phyloP scores from a whole-genome alignment of 345 rosid species.

The Laguncularia racemosa region DNA sequence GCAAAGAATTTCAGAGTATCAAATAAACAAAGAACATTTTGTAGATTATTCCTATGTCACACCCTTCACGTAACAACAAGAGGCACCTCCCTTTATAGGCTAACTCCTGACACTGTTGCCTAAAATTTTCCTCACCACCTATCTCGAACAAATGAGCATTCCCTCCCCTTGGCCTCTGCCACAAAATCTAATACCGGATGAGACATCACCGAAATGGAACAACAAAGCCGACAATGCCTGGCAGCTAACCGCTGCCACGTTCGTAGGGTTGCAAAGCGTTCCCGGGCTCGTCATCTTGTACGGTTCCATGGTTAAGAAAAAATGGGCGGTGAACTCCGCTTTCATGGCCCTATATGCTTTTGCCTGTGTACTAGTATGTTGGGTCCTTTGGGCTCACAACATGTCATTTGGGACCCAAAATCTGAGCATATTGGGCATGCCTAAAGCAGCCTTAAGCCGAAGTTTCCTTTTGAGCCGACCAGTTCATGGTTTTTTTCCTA shows the following conservation, averaged over 20 bases:
- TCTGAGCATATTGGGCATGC: constrained; percentile 29
- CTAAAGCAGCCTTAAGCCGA: constrained; percentile 12
- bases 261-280: constrained; percentile 56
- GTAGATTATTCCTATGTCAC: constrained; percentile 23
- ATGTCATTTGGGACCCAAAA: constrained; percentile 36
- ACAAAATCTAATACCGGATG: constrained; percentile 8
- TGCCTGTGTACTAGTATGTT: constrained; percentile 41
- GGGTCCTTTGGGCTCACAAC: constrained; percentile 50
- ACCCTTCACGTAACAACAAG: not conserved
- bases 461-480: not conserved
- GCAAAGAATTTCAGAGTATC: constrained; percentile 23
- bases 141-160: constrained; percentile 5
- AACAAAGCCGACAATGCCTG: constrained; percentile 49
- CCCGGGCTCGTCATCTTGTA: constrained; percentile 55
- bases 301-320: constrained; percentile 63
- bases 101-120: constrained; percentile 5
- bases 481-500: not conserved
- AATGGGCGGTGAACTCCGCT: constrained; percentile 62
- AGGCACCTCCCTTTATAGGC: constrained; percentile 6
- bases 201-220: constrained; percentile 30
- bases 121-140: constrained; percentile 7
- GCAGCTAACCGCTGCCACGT: constrained; percentile 49
- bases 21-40: not conserved
- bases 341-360: constrained; percentile 65
- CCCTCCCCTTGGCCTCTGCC: constrained; percentile 11